phyloP scores from a whole-genome alignment of 495 filamentous ascomycete genomes.

The Glarea lozoyensis region DNA sequence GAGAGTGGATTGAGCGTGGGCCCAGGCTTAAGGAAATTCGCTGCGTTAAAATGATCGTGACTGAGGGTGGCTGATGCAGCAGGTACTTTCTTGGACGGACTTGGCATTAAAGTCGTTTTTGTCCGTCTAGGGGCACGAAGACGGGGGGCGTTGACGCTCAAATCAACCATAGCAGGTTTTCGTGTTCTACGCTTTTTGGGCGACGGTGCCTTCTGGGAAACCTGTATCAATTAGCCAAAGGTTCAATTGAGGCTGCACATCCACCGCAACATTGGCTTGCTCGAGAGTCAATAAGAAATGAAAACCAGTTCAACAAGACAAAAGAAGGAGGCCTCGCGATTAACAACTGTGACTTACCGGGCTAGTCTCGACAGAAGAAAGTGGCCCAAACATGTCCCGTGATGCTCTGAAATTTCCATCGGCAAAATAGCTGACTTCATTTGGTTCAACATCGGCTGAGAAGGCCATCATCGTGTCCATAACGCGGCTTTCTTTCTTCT shows the following conservation, averaged over 20 bases:
- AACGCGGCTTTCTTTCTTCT: conserved; percentile 69
- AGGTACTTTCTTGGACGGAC: too few species aligned
- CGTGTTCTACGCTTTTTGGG: conserved; percentile 18
- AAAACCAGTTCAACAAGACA: neutral
- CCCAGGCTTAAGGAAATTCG: too few species aligned
- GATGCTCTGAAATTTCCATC: conserved; percentile 43
- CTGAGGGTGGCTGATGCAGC: neutral
- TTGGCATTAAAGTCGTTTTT: conserved; percentile 1
- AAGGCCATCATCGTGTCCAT: conserved; percentile 61
- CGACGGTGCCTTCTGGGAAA: neutral
- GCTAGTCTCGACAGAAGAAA: conserved; percentile 36
- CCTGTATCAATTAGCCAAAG: conserved; percentile 3
- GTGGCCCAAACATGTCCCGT: conserved; percentile 39
- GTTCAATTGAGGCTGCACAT: too few species aligned
- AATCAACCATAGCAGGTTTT: conserved; percentile 5
- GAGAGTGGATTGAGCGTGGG: conserved; percentile 14
- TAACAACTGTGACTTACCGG: conserved; percentile 27
- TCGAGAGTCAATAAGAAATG: neutral
- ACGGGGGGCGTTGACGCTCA: conserved; percentile 11
- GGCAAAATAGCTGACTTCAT: conserved; percentile 59
- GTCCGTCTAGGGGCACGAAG: neutral
- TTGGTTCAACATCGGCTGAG: conserved; percentile 58
- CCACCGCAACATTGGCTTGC: neutral
- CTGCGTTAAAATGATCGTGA: neutral
- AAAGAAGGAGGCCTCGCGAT: neutral